These are phyloP conservation scores for Roridomyces roridus DNA, from an alignment of 768 basidiomycete genomes.

Conservation along the genomic window DNA sequence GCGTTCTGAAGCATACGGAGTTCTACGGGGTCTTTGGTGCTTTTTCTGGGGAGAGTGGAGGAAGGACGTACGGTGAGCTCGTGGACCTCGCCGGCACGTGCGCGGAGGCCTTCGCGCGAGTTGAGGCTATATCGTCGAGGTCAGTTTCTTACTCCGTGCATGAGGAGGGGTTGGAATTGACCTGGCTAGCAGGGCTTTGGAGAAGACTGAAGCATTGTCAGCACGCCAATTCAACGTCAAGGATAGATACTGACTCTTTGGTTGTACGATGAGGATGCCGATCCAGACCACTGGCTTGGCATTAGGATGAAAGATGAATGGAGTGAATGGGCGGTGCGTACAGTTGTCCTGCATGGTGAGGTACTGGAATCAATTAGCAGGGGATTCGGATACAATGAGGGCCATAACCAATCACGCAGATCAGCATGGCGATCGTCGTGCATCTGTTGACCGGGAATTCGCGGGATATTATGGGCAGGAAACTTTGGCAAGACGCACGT, in stretches of 20 bases:
- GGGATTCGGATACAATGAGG: too few relatives aligned
- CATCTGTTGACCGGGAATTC: background rate
- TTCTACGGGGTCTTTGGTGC: too few relatives aligned
- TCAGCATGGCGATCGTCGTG: slow-evolving; percentile 2
- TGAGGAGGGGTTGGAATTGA: background rate
- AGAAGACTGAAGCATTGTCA: slow-evolving; percentile 1
- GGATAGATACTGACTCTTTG: background rate
- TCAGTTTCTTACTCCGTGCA: background rate
- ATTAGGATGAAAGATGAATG: background rate
- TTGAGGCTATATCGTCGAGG: background rate
- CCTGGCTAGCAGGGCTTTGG: slow-evolving; percentile 4
- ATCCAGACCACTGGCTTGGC: background rate
- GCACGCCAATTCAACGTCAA: background rate
- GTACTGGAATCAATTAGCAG: background rate
- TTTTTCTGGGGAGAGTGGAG: too few relatives aligned
- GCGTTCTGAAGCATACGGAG: too few relatives aligned
- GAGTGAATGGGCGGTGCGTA: too few relatives aligned
- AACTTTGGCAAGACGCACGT: background rate
- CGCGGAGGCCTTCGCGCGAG: background rate
- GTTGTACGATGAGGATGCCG: slow-evolving; percentile 4
- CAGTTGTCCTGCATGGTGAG: slow-evolving; percentile 9
- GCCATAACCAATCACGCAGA: background rate
- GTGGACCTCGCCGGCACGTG: background rate
- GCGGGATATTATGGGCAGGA: background rate
- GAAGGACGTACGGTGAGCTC: background rate